Percentiles rank a stretch among this genome's conserved stretches.
These are phyloP conservation scores for Dryas alaskensis DNA, from an alignment of 306 rosid genomes.

Conservation along the genomic window DNA sequence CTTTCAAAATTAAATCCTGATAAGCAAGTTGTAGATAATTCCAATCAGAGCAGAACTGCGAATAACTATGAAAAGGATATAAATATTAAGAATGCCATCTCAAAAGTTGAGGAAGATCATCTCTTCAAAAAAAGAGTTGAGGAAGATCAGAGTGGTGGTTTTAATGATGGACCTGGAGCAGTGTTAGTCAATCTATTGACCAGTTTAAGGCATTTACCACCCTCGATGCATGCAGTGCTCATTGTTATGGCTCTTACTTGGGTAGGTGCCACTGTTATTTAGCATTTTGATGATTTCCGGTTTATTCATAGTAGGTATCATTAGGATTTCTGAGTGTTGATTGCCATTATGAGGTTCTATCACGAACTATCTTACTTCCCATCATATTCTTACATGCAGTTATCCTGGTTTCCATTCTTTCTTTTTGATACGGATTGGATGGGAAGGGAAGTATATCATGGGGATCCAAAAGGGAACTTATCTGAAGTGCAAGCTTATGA, in stretches of 20 bases:
- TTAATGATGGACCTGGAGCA: conserved; percentile 86
- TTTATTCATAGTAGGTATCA: not conserved
- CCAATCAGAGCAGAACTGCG: conserved; percentile 33
- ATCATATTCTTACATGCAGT: conserved; percentile 44
- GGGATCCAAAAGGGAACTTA: conserved; percentile 77
- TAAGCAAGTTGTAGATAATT: conserved; percentile 26
- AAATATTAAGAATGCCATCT: conserved; percentile 35
- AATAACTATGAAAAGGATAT: conserved; percentile 38
- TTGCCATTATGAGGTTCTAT: conserved; percentile 28
- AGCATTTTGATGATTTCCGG: not conserved
- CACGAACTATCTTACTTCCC: conserved; percentile 23
- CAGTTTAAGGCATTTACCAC: conserved; percentile 95
- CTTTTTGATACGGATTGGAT: conserved; percentile 98
- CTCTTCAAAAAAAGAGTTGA: conserved; percentile 23
- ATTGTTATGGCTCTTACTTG: conserved; percentile 96
- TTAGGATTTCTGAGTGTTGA: conserved; percentile 1
- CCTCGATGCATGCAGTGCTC: conserved; percentile 95
- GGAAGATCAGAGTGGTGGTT: conserved; percentile 49
- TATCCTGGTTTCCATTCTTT: conserved; percentile 98
- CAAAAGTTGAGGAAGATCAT: conserved; percentile 51
- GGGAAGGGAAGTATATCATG: conserved; percentile 99
- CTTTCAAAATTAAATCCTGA: conserved; percentile 41
- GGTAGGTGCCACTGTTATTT: conserved; percentile 48
- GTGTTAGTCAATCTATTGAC: conserved; percentile 87
- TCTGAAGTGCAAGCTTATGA: conserved; percentile 57